phyloP scores from a whole-genome alignment of 1,284 basidiomycete species.

The Cryptococcus maquisensis region DNA sequence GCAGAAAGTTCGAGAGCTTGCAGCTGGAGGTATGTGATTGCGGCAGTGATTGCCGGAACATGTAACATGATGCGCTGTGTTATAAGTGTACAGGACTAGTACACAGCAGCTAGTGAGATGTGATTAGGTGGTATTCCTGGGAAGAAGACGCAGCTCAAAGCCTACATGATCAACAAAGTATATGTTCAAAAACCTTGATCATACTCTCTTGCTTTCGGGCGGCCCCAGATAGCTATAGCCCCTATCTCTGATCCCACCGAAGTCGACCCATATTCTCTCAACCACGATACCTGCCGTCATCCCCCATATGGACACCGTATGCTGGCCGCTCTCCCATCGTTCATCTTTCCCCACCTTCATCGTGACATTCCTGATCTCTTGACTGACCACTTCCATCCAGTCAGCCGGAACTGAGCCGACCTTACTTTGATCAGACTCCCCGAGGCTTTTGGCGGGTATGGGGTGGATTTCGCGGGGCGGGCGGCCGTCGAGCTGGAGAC shows the following conservation, averaged over 20 bases:
- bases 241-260: conserved; percentile 28
- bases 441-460: conserved; percentile 4
- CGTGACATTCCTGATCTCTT: conserved; percentile 32
- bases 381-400: conserved; percentile 32
- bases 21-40: no score
- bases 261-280: conserved; percentile 34
- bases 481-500: conserved; percentile 39
- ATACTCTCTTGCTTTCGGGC: conserved; percentile 22
- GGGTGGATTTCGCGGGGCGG: conserved; percentile 10
- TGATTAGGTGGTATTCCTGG: no score
- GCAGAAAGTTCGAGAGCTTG: no score
- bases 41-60: no score
- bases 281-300: conserved; percentile 37
- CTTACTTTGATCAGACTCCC: neutral
- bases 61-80: no score
- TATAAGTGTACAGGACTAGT: no score
- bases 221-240: conserved; percentile 36
- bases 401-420: conserved; percentile 54
- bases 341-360: conserved; percentile 11
- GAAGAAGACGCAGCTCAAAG: no score
- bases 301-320: conserved; percentile 30
- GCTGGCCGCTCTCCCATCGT: conserved; percentile 18
- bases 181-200: neutral
- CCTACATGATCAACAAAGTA: no score
- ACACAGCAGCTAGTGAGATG: no score